A percentile compares a stretch with the other conserved stretches of the same genome.
Conservation (phyloP, 139 green algal species). For the Coccomyxa sp. region DNA sequence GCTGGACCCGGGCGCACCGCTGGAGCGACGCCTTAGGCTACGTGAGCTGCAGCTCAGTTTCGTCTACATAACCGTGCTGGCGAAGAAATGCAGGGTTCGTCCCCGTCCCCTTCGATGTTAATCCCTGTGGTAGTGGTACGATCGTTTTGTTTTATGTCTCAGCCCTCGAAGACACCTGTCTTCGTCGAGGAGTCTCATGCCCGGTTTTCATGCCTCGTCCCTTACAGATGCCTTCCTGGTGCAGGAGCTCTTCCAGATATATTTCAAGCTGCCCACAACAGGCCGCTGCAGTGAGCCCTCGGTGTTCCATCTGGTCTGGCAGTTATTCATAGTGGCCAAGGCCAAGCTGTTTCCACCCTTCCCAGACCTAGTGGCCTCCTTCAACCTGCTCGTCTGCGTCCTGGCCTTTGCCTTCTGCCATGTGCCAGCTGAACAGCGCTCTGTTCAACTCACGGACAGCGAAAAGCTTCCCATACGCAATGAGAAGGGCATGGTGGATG, state of each 20-base stretch:
- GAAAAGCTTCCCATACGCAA: constrained; percentile 9
- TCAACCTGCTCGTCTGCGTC: constrained; percentile 38
- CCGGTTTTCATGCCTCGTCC: neutral
- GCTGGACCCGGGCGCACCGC: neutral
- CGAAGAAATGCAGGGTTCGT: constrained; percentile 22
- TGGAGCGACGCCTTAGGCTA: constrained; percentile 15
- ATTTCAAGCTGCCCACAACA: constrained; percentile 5
- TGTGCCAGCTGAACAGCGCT: constrained; percentile 10
- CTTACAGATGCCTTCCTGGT: neutral
- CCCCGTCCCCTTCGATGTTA: neutral
- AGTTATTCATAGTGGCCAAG: constrained; percentile 32
- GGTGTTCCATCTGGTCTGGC: constrained; percentile 14
- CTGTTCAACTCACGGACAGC: constrained; percentile 6
- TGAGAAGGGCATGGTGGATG: constrained; percentile 4
- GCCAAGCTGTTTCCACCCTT: constrained; percentile 25
- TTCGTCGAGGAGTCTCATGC: neutral
- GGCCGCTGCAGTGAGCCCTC: neutral
- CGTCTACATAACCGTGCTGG: constrained; percentile 24
- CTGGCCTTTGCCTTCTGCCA: constrained; percentile 14
- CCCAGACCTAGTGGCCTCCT: constrained; percentile 29
- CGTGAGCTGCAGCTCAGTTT: constrained; percentile 28
- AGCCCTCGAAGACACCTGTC: neutral
- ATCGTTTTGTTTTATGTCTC: no score
- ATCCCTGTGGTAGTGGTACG: no score
- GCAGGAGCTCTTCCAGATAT: constrained; percentile 19